A percentile compares a stretch with the other conserved stretches of the same genome.
These are phyloP conservation scores for Aureobasidium sp. DNA, from an alignment of 2,329 filamentous ascomycete species.

Conservation along the genomic window DNA sequence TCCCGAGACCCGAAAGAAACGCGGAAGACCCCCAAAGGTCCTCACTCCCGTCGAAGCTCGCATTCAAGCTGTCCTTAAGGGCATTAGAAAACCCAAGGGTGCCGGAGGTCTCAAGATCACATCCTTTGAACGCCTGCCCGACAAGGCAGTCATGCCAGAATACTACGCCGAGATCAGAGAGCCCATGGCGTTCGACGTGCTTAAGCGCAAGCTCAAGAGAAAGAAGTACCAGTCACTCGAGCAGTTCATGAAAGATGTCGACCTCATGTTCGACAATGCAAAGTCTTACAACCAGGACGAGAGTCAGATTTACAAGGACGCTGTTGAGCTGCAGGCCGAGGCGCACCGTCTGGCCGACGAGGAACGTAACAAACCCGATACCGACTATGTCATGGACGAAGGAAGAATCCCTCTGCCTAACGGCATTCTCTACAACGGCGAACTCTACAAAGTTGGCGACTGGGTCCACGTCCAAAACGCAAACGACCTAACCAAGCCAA, in stretches of 20 bases:
- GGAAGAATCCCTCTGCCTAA: constrained; percentile 76
- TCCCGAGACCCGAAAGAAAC: constrained; percentile 61
- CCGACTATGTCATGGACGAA: constrained; percentile 83
- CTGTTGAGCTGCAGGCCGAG: constrained; percentile 62
- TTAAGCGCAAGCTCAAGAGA: constrained; percentile 82
- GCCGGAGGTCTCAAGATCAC: constrained; percentile 63
- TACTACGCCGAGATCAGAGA: constrained; percentile 82
- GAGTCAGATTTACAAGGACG: constrained; percentile 77
- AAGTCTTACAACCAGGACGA: constrained; percentile 83
- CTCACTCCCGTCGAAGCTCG: constrained; percentile 87
- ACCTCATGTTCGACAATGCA: constrained; percentile 94
- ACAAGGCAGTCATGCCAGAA: constrained; percentile 74
- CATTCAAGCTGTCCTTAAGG: constrained; percentile 80
- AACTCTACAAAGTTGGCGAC: constrained; percentile 85
- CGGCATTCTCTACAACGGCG: constrained; percentile 70
- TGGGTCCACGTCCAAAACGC: constrained; percentile 95
- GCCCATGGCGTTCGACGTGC: constrained; percentile 82
- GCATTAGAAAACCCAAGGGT: constrained; percentile 74
- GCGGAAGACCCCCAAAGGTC: constrained; percentile 80
- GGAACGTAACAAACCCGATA: constrained; percentile 82
- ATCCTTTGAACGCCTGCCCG: constrained; percentile 83
- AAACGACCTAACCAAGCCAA: constrained; percentile 93
- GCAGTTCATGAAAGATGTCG: constrained; percentile 75
- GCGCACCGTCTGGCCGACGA: constrained; percentile 65
- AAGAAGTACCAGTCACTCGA: constrained; percentile 90